Conservation (phyloP, 2,329 filamentous ascomycete species). For the Cercospora citrullina region DNA sequence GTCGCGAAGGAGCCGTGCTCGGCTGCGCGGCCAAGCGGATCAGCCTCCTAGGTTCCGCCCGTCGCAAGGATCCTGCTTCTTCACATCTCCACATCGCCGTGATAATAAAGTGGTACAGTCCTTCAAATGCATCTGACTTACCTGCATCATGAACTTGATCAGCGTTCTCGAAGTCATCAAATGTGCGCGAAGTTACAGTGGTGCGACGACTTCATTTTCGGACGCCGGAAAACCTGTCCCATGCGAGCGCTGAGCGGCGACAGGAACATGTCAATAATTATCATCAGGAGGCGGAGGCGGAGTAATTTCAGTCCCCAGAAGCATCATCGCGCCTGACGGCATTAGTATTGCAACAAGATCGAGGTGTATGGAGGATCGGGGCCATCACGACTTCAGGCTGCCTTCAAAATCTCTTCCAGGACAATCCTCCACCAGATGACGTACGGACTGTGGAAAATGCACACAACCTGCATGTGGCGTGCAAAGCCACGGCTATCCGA, state of each 20-base stretch:
- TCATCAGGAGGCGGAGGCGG: neutral
- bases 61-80: neutral
- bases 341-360: neutral
- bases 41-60: neutral
- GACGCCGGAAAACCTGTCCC: neutral
- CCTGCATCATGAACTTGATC: neutral
- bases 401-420: neutral
- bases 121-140: neutral
- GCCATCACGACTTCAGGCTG: neutral
- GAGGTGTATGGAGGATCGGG: neutral
- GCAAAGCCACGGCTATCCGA: neutral
- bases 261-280: neutral
- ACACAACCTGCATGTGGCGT: neutral
- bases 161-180: neutral
- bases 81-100: neutral
- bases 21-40: neutral
- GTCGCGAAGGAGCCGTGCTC: neutral
- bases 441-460: neutral
- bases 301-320: neutral
- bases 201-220: neutral
- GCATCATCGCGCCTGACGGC: neutral
- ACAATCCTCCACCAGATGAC: neutral
- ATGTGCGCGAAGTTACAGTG: neutral
- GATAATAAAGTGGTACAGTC: neutral
- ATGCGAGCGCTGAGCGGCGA: neutral